Evolutionary conservation across 352 stramenopile species (phyloP).

Genomic region (Pythium rhizo-oryzae): DNA sequence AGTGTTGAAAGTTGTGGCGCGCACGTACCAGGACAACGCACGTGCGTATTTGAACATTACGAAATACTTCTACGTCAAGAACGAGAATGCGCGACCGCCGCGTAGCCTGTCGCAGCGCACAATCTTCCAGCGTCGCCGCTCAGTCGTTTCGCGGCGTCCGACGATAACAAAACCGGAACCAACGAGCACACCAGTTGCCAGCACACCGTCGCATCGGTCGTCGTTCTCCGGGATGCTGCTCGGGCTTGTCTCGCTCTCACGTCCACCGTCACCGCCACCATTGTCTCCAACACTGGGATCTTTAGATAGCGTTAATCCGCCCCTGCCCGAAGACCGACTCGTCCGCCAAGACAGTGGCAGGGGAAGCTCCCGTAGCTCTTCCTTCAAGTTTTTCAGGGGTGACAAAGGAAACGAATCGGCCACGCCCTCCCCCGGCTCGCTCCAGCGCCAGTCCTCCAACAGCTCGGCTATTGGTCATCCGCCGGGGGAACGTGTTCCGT

Average conservation of each 20-base stretch:
- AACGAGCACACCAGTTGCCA: neutral
- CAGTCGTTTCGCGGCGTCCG: neutral
- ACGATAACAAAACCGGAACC: neutral
- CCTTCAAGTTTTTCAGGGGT: neutral
- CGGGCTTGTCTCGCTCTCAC: neutral
- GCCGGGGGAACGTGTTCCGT: neutral
- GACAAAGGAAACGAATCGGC: neutral
- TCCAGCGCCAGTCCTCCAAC: slow-evolving; percentile 13
- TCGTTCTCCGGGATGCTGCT: slow-evolving; percentile 14
- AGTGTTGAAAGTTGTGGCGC: slow-evolving; percentile 40
- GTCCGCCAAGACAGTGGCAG: neutral
- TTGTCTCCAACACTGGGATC: neutral
- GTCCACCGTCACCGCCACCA: neutral
- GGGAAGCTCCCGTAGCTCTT: neutral
- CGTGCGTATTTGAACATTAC: slow-evolving; percentile 55
- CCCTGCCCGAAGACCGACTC: neutral
- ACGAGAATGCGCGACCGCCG: slow-evolving; percentile 30
- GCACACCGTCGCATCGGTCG: neutral
- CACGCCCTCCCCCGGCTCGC: neutral
- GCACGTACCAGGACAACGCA: slow-evolving; percentile 39
- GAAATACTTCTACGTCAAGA: slow-evolving; percentile 71
- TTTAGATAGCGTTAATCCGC: neutral
- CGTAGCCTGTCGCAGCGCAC: slow-evolving; percentile 13
- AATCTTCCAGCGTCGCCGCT: neutral
- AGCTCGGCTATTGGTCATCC: slow-evolving; percentile 8